Evolutionary conservation across 768 basidiomycete genomes (phyloP), one percentile per base, ranked within the genome.

Genomic region (Phylloporus sp.): DNA sequence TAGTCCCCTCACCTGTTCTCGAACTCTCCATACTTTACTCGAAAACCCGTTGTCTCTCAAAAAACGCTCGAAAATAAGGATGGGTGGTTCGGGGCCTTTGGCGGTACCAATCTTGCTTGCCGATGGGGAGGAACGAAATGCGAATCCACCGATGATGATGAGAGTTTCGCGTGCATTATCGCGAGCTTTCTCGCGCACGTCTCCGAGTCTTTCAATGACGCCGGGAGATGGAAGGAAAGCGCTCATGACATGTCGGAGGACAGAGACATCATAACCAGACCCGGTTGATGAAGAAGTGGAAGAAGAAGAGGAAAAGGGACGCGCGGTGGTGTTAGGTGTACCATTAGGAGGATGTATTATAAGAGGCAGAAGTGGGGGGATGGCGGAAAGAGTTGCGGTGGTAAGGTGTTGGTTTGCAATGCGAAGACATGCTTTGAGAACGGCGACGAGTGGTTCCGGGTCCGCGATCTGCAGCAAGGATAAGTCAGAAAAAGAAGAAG

Each of bases 11-110:
- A 86, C 90, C 77, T 92, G 91, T 66, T 95, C 91, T 44, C 86
- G 75, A 29, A 90, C 82, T 66, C 85, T 84, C 80, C 85, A 85
- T 8, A 85, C 84, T 71, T 93, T 94, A 67, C 87, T 90, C 34
- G 69, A 69, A 31, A 94, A 64, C 3, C 86, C 92, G 6, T 61
- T 71, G 55, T 94, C 92, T 55, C 76, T 79, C 50, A 94, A 44
- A 54, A 77, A 75, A 36, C 80, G 73, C 63, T 93, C 90, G 54
- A 90, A 87, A 24, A 82, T 69, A 56, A 71, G 70, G 39, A 86
- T 62, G 10, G 86, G 84, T 14, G 80, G 79, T 66, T 91, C 88
- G 14, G 72, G 71, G 21, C 79, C 77, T 64, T 89, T 90, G 29
- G 74, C 73, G 48, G 69, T 72, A 40, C 64, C 69, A 18, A 73